These are phyloP conservation scores for Euphorbia corollata DNA, from an alignment of 441 rosid genomes.

Conservation along the genomic window DNA sequence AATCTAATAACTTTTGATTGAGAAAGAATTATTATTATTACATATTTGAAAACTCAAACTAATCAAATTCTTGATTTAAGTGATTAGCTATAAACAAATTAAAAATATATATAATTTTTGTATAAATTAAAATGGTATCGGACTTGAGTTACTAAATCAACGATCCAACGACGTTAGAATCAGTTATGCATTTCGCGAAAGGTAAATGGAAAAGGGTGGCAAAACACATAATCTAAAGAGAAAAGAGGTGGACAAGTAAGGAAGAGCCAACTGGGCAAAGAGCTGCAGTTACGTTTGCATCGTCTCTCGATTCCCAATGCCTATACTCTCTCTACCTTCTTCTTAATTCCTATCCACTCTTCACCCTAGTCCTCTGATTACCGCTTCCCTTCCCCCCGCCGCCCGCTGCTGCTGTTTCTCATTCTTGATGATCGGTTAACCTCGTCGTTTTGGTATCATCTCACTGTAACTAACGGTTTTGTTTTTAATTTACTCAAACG, in stretches of 20 bases:
- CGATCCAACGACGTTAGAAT: too few species aligned
- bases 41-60: too few species aligned
- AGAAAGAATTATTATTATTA: too few species aligned
- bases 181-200: too few species aligned
- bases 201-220: neutral
- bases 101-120: too few species aligned
- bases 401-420: neutral
- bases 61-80: too few species aligned
- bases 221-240: neutral
- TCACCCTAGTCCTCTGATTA: neutral
- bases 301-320: constrained; percentile 18
- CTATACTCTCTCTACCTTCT: constrained; percentile 7
- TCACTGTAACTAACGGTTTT: neutral
- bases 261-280: constrained; percentile 29
- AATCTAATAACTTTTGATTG: too few species aligned
- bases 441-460: constrained; percentile 4
- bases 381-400: neutral
- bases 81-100: too few species aligned
- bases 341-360: constrained; percentile 15
- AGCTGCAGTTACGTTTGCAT: constrained; percentile 21
- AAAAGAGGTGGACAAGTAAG: constrained; percentile 31
- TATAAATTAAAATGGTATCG: too few species aligned
- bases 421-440: constrained; percentile 5
- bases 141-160: too few species aligned
- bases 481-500: neutral